Percentiles rank a stretch among this genome's conserved stretches.
These are phyloP conservation scores for Cladosporium sp. DNA, from an alignment of 2,329 filamentous ascomycete species.

Conservation along the genomic window DNA sequence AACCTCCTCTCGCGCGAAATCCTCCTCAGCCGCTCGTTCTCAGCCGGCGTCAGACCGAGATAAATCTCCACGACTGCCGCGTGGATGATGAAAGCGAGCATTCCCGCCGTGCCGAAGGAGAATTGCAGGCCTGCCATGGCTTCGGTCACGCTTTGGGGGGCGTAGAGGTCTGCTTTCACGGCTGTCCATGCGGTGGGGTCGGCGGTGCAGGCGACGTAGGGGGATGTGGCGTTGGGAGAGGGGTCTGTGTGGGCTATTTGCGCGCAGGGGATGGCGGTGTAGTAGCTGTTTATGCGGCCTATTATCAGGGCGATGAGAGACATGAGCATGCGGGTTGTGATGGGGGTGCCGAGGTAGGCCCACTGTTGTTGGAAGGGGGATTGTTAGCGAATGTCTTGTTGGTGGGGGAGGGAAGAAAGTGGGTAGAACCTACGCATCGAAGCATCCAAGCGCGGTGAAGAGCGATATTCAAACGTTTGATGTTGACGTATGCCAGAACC, in stretches of 20 bases:
- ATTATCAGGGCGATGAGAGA: slow-evolving; percentile 40
- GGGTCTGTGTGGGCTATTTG: slow-evolving; percentile 43
- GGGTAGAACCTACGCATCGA: slow-evolving; percentile 30
- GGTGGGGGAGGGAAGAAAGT: slow-evolving; percentile 2
- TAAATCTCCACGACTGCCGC: slow-evolving; percentile 39
- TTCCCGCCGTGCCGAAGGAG: slow-evolving; percentile 49
- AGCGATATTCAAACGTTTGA: slow-evolving; percentile 57
- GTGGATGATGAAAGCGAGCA: slow-evolving; percentile 51
- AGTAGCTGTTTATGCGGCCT: slow-evolving; percentile 31
- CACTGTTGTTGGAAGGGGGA: background rate
- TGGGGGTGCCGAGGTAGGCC: slow-evolving; percentile 37
- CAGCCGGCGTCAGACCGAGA: slow-evolving; percentile 49
- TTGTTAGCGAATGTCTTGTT: background rate
- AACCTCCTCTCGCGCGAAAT: slow-evolving; percentile 54
- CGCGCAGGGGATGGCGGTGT: slow-evolving; percentile 42
- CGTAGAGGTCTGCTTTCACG: slow-evolving; percentile 24
- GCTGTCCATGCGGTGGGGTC: slow-evolving; percentile 35
- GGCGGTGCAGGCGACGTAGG: slow-evolving; percentile 44
- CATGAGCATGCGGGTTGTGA: slow-evolving; percentile 49
- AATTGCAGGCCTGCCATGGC: slow-evolving; percentile 42
- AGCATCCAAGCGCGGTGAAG: slow-evolving; percentile 63
- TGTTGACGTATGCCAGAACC: slow-evolving; percentile 49
- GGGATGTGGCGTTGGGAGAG: background rate
- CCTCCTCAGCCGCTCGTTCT: slow-evolving; percentile 49
- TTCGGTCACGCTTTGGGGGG: slow-evolving; percentile 23